Conservation (phyloP, 2,329 filamentous ascomycete species). For the Colletotrichum cuscutae region DNA sequence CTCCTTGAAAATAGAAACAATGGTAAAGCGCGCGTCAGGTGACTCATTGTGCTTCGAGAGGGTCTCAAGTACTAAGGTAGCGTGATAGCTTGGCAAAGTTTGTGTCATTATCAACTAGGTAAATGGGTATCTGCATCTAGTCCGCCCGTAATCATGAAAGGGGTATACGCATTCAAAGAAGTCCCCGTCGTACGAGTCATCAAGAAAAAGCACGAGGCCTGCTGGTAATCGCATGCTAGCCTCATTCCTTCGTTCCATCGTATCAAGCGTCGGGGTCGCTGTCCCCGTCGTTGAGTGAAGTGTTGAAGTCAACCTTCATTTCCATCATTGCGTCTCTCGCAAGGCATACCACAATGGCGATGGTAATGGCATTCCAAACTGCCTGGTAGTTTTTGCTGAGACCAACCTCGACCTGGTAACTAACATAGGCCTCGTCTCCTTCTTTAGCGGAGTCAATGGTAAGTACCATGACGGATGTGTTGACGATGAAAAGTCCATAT, state of each 20-base stretch:
- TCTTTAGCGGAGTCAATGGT: constrained; percentile 51
- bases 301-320: constrained; percentile 48
- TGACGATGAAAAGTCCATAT: constrained; percentile 55
- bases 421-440: constrained; percentile 48
- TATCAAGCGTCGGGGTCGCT: constrained; percentile 51
- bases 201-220: neutral
- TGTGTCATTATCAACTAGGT: neutral
- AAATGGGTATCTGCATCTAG: constrained; percentile 21
- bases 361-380: constrained; percentile 57
- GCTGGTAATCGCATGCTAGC: neutral
- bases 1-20: neutral
- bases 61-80: neutral
- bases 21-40: neutral
- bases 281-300: constrained; percentile 41
- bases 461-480: constrained; percentile 50
- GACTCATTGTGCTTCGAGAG: neutral
- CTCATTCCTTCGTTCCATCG: constrained; percentile 1
- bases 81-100: neutral
- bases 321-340: constrained; percentile 52
- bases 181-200: neutral
- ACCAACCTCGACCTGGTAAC: constrained; percentile 54
- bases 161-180: constrained; percentile 31
- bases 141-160: constrained; percentile 1
- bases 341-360: constrained; percentile 51
- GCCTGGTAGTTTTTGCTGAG: constrained; percentile 52